Conservation (phyloP, 2,329 filamentous ascomycete species). For the Thelonectria olida region DNA sequence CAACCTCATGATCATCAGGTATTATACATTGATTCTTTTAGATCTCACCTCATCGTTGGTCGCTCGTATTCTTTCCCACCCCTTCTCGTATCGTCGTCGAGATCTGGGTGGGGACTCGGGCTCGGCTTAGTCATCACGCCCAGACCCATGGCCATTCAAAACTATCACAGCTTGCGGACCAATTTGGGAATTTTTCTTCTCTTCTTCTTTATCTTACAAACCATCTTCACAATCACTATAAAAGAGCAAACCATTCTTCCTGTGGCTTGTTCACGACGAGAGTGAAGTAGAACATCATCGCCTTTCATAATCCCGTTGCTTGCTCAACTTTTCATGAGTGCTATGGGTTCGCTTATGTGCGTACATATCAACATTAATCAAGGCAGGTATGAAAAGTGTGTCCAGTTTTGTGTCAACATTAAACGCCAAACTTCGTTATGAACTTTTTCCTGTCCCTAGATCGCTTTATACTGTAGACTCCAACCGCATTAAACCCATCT, state of each 20-base stretch:
- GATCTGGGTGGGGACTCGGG: not conserved
- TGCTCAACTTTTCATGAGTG: constrained; percentile 56
- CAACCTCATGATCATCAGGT: not conserved
- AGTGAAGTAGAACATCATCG: constrained; percentile 64
- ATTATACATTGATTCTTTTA: not conserved
- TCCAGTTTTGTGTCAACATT: constrained; percentile 20
- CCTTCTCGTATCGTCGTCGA: not conserved
- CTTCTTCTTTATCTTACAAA: constrained; percentile 56
- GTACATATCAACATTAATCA: constrained; percentile 53
- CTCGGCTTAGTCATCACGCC: constrained; percentile 37
- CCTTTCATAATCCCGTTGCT: constrained; percentile 70
- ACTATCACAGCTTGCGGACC: constrained; percentile 22
- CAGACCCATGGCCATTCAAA: not conserved
- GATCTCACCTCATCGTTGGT: not conserved
- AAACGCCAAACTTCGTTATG: constrained; percentile 38
- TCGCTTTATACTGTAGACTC: constrained; percentile 40
- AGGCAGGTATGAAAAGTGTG: constrained; percentile 7
- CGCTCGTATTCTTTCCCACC: not conserved
- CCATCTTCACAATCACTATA: constrained; percentile 49
- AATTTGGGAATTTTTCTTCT: constrained; percentile 17
- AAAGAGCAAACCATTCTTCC: constrained; percentile 44
- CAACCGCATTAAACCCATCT: constrained; percentile 37
- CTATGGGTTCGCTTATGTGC: constrained; percentile 71
- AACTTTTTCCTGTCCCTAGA: constrained; percentile 39
- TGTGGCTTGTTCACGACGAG: constrained; percentile 56